Percentiles rank a stretch among this genome's conserved stretches.
Conservation (phyloP, 2,329 filamentous ascomycete genomes). For the Cytospora piceae region DNA sequence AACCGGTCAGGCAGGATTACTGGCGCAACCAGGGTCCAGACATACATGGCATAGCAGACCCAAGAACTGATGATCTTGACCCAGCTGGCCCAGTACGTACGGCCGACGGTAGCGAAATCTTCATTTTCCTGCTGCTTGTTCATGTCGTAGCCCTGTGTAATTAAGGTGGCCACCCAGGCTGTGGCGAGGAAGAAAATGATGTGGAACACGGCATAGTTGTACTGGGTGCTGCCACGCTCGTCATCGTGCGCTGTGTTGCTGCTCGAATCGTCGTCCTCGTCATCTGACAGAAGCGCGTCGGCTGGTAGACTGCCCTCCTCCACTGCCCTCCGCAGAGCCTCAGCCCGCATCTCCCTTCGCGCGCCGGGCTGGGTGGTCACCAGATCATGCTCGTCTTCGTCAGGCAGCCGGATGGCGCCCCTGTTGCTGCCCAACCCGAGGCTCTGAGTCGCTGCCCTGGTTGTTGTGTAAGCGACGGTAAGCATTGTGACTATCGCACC, state of each 20-base stretch:
- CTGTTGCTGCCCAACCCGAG: conserved; percentile 69
- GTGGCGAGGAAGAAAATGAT: conserved; percentile 97
- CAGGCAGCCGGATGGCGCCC: conserved; percentile 63
- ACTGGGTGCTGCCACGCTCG: conserved; percentile 86
- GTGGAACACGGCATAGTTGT: conserved; percentile 96
- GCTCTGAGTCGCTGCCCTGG: conserved; percentile 89
- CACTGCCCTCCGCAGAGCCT: conserved; percentile 87
- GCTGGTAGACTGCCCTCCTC: conserved; percentile 91
- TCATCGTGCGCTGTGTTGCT: conserved; percentile 76
- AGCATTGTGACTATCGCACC: conserved; percentile 96
- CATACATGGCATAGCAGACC: conserved; percentile 93
- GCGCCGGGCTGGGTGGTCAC: conserved; percentile 81
- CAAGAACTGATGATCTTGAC: conserved; percentile 98
- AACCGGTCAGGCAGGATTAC: conserved; percentile 86
- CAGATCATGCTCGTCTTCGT: conserved; percentile 83
- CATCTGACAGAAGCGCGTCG: conserved; percentile 79
- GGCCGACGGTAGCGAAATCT: conserved; percentile 88
- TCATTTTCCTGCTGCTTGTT: conserved; percentile 57
- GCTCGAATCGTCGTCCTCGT: conserved; percentile 64
- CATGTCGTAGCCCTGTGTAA: conserved; percentile 74
- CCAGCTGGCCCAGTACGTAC: conserved; percentile 98
- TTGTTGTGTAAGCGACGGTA: conserved; percentile 96
- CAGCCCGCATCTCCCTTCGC: conserved; percentile 89
- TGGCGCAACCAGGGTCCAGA: conserved; percentile 90
- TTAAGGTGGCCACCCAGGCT: conserved; percentile 89